These are phyloP conservation scores for Wilcoxina mikolae DNA, from an alignment of 495 filamentous ascomycete genomes.

Conservation along the genomic window DNA sequence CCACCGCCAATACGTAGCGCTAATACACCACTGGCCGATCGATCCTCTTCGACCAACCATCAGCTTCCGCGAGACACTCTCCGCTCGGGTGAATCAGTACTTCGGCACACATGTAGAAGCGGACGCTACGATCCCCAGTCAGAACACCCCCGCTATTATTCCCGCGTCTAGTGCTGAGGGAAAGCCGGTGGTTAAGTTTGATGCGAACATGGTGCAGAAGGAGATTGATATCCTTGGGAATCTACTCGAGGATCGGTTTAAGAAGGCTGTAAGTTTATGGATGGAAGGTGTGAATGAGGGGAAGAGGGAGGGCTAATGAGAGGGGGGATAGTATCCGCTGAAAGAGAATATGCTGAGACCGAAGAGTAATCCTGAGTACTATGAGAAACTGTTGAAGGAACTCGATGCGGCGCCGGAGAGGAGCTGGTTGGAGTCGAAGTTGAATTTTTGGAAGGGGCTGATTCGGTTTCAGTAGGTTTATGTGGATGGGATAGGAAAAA, in stretches of 20 bases:
- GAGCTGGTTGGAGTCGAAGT: constrained; percentile 20
- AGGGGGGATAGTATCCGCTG: constrained; percentile 23
- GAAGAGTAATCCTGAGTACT: constrained; percentile 24
- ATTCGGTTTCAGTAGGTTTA: constrained; percentile 18
- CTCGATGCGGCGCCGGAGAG: constrained; percentile 21
- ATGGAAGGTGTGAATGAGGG: neutral
- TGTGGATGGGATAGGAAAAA: neutral
- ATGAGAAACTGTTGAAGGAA: constrained; percentile 21
- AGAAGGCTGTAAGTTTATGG: constrained; percentile 18
- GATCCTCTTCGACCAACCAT: constrained; percentile 22
- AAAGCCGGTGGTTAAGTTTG: constrained; percentile 9
- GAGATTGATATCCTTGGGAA: constrained; percentile 21
- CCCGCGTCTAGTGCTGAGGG: constrained; percentile 29
- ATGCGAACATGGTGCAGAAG: constrained; percentile 6
- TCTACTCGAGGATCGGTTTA: constrained; percentile 23
- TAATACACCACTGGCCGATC: constrained; percentile 21
- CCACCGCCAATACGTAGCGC: constrained; percentile 34
- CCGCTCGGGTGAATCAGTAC: constrained; percentile 10
- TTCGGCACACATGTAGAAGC: constrained; percentile 5
- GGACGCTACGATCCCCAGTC: constrained; percentile 3
- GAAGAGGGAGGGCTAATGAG: neutral
- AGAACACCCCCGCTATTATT: constrained; percentile 9
- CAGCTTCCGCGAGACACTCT: constrained; percentile 15
- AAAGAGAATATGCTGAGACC: constrained; percentile 19
- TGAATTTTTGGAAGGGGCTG: constrained; percentile 28